A percentile compares a stretch with the other conserved stretches of the same genome.
Conservation (phyloP, 2,329 filamentous ascomycete species). For the Trichoderma oligosporum region DNA sequence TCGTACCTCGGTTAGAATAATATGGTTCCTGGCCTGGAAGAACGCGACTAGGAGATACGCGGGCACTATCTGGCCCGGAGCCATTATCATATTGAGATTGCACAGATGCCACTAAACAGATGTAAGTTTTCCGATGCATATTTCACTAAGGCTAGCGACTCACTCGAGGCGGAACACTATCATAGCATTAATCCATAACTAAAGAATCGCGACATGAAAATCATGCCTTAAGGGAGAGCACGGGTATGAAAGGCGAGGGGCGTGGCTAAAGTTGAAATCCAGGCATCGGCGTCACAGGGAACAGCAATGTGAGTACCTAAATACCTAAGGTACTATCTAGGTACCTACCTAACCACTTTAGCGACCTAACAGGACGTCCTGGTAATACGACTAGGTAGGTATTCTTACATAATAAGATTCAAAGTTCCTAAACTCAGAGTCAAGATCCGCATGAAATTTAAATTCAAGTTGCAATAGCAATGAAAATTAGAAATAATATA, state of each 20-base stretch:
- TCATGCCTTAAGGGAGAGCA: not conserved
- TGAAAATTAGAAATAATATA: too few relatives aligned
- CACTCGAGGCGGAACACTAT: conserved; percentile 29
- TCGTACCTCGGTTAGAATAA: conserved; percentile 59
- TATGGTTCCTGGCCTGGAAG: conserved; percentile 37
- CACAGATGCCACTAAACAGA: conserved; percentile 28
- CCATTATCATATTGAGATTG: conserved; percentile 25
- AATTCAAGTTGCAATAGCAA: too few relatives aligned
- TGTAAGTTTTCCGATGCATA: not conserved
- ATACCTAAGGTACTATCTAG: too few relatives aligned
- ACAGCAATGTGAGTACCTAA: too few relatives aligned
- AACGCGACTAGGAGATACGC: conserved; percentile 28
- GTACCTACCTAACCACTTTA: too few relatives aligned
- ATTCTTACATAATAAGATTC: too few relatives aligned
- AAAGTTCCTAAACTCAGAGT: too few relatives aligned
- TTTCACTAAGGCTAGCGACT: conserved; percentile 9
- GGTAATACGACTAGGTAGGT: too few relatives aligned
- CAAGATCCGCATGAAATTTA: too few relatives aligned
- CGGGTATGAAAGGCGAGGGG: not conserved
- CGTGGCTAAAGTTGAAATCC: too few relatives aligned
- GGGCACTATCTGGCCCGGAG: conserved; percentile 30
- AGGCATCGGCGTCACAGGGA: too few relatives aligned
- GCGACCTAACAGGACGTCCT: too few relatives aligned
- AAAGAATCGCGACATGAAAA: not conserved
- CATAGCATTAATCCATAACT: conserved; percentile 35